Evolutionary conservation across 306 rosid genomes (phyloP).

Genomic region (Quercus bicolor): DNA sequence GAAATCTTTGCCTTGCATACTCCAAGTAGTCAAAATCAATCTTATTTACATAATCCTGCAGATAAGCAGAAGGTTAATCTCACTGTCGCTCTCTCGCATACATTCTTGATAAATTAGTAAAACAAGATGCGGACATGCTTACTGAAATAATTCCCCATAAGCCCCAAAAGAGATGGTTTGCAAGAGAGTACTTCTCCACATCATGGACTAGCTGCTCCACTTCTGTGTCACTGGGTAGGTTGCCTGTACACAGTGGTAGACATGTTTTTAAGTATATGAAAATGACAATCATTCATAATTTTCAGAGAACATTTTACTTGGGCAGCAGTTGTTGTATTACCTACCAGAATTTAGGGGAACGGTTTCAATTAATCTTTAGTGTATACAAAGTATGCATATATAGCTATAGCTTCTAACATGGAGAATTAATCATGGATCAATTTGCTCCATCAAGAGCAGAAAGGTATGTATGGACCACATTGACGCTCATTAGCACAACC

Average conservation of each 20-base stretch:
- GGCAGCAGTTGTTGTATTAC: neutral
- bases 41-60: slow-evolving; percentile 75
- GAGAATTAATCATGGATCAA: too few relatives aligned
- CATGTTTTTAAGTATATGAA: neutral
- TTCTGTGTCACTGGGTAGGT: slow-evolving; percentile 49
- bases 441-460: too few relatives aligned
- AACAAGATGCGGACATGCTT: slow-evolving; percentile 6
- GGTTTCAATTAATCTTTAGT: neutral
- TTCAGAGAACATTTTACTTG: neutral
- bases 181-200: slow-evolving; percentile 64
- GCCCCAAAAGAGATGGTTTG: slow-evolving; percentile 90
- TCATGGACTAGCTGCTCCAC: slow-evolving; percentile 52
- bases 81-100: neutral
- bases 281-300: neutral
- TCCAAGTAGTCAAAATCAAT: slow-evolving; percentile 88
- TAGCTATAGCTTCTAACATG: too few relatives aligned
- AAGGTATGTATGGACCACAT: too few relatives aligned
- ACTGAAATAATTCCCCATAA: slow-evolving; percentile 96
- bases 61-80: slow-evolving; percentile 5
- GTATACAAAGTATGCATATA: neutral
- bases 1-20: slow-evolving; percentile 81
- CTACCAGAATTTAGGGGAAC: neutral
- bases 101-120: neutral
- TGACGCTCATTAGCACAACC: too few relatives aligned
- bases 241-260: slow-evolving; percentile 39